phyloP scores from a whole-genome alignment of 305 asterid genomes.

The Plantago lanceolata region DNA sequence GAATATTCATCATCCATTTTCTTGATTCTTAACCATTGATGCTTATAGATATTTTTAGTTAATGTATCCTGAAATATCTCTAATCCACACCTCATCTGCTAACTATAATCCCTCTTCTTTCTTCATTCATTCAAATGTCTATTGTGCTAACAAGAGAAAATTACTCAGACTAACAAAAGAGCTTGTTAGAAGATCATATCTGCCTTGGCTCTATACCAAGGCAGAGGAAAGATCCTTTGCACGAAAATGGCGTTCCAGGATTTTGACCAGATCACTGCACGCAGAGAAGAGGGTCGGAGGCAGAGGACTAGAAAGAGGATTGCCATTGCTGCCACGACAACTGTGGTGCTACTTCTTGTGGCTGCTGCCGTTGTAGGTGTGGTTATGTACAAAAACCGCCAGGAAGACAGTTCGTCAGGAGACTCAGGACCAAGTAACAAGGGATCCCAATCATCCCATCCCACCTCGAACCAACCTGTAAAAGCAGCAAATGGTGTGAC shows the following conservation, averaged over 20 bases:
- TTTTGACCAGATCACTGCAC: slow-evolving; percentile 71
- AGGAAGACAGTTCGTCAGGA: neutral
- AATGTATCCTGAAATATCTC: slow-evolving; percentile 59
- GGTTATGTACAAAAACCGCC: slow-evolving; percentile 27
- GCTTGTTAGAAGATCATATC: slow-evolving; percentile 23
- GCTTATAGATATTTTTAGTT: slow-evolving; percentile 21
- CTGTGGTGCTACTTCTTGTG: slow-evolving; percentile 34
- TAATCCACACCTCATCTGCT: slow-evolving; percentile 37
- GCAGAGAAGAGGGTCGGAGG: slow-evolving; percentile 45
- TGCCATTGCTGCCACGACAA: slow-evolving; percentile 33
- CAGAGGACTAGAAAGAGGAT: slow-evolving; percentile 36
- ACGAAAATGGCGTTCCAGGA: slow-evolving; percentile 83
- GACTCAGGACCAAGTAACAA: neutral
- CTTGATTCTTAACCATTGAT: slow-evolving; percentile 26
- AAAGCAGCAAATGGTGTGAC: slow-evolving; percentile 37
- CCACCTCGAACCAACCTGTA: slow-evolving; percentile 14
- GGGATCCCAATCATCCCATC: slow-evolving; percentile 2
- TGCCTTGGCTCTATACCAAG: slow-evolving; percentile 74
- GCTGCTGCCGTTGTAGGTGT: slow-evolving; percentile 50
- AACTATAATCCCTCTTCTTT: slow-evolving; percentile 4
- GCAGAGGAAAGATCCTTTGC: slow-evolving; percentile 40
- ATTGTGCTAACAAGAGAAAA: neutral
- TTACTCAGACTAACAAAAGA: neutral
- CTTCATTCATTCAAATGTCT: neutral
- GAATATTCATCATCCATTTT: slow-evolving; percentile 25